These are phyloP conservation scores for Spinacia oleracea DNA, from an alignment of 179 eudicot genomes.

Conservation along the genomic window DNA sequence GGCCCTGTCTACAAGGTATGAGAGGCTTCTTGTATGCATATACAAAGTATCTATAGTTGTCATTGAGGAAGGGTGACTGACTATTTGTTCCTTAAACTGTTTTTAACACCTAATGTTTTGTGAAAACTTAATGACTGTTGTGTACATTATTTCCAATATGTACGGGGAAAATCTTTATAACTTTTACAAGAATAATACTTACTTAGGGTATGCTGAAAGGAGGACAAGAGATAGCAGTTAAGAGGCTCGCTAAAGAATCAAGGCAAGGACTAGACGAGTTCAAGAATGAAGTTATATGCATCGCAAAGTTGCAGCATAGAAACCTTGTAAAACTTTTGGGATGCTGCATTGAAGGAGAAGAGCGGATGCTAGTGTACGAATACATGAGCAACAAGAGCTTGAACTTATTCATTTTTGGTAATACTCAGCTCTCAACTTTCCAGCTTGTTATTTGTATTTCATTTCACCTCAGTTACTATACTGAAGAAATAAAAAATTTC, in stretches of 20 bases:
- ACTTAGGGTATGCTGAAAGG: slow-evolving; percentile 24
- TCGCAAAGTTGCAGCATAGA: slow-evolving; percentile 24
- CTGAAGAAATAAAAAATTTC: neutral
- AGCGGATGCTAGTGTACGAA: slow-evolving; percentile 20
- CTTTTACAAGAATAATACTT: neutral
- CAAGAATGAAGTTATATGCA: slow-evolving; percentile 26
- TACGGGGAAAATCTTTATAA: neutral
- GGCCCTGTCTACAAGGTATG: slow-evolving; percentile 43
- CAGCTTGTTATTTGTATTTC: neutral
- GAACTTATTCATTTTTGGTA: slow-evolving; percentile 25
- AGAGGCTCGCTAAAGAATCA: slow-evolving; percentile 32
- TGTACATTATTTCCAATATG: neutral
- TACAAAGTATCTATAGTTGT: neutral
- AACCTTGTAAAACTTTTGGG: slow-evolving; percentile 29
- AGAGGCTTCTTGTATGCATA: neutral
- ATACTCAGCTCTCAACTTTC: neutral
- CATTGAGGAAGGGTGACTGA: too few relatives aligned
- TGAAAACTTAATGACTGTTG: neutral
- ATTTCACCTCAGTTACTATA: neutral
- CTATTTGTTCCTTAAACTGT: too few relatives aligned
- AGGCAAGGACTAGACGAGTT: slow-evolving; percentile 31
- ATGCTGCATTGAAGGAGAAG: slow-evolving; percentile 26
- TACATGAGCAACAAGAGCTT: slow-evolving; percentile 27
- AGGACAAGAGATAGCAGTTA: slow-evolving; percentile 36
- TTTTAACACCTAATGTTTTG: neutral